Evolutionary conservation across 495 filamentous ascomycete species (phyloP), one percentile per base, ranked within the genome.

Genomic region (Pseudomonodictys pantanalensis): DNA sequence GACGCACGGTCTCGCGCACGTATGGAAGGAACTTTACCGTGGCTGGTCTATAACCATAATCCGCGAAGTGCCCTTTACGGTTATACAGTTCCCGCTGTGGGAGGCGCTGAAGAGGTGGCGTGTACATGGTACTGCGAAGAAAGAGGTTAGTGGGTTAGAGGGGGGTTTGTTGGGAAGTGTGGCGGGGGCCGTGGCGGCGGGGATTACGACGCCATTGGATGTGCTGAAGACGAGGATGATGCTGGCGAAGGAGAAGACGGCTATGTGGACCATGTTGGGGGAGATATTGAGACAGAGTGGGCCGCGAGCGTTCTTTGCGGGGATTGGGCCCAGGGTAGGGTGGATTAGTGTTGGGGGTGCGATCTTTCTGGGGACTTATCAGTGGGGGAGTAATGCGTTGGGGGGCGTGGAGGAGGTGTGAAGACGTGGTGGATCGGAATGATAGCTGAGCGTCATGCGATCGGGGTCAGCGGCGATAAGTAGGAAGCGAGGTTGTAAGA

Each of bases 1-100:
- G 17, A 44, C 58, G 30, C 71, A 72, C 29, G 79, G 74, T 49
- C 49, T 73, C 69, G 25, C 60, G 18, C 82, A 83, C 12, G 86
- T 96, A 24, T 83, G 90, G 78, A 75, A 82, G 47, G 92, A 96
- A 70, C 69, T 98, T 52, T 98, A 98, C 67, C 81, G 92, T 12
- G 93, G 93, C 1, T 95, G 91, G 78, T 80, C 84, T 0, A 86
- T 97, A 60, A 98, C 93, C 10, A 85, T 98, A 24, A 85, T 96
- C 76, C 84, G 93, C 45, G 93, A 98, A 77, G 95, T 98, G 52
- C 93, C 93, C 8, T 98, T 98, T 63, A 97, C 93, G 5, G 83
- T 97, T 10, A 83, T 98, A 32, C 93, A 98, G 72, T 98, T 98
- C 67, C 95, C 93, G 17, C 79, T 98, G 67, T 98, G 93, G 93